Conservation (phyloP, 257 asterid species). For the Solanum appendiculatum region DNA sequence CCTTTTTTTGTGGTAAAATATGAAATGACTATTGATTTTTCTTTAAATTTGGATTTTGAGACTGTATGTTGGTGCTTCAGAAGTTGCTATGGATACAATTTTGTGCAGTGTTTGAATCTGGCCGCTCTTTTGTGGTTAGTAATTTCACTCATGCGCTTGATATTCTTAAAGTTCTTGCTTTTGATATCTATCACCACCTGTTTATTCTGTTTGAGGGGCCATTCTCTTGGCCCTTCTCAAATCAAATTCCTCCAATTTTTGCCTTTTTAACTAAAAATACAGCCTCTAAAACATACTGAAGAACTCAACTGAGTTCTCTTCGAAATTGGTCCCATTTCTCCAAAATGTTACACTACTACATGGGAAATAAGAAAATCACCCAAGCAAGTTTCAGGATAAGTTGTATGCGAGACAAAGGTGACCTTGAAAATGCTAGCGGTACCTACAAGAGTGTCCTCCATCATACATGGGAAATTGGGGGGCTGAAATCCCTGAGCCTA, state of each 20-base stretch:
- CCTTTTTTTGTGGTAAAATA: too few relatives aligned
- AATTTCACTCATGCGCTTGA: too few relatives aligned
- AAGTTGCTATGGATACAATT: too few relatives aligned
- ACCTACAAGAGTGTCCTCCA: constrained; percentile 59
- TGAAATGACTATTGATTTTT: too few relatives aligned
- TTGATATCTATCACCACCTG: too few relatives aligned
- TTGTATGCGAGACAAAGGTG: constrained; percentile 75
- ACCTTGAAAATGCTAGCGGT: constrained; percentile 55
- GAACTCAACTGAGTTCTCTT: neutral
- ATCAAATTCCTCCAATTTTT: neutral
- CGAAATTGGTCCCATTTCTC: neutral
- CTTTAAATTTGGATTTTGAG: too few relatives aligned
- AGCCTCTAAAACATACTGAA: neutral
- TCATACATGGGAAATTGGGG: constrained; percentile 79
- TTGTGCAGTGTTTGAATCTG: too few relatives aligned
- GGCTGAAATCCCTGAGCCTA: constrained; percentile 77
- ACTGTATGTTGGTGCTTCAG: too few relatives aligned
- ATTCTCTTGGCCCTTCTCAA: too few relatives aligned
- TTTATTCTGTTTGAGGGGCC: too few relatives aligned
- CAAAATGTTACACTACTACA: neutral
- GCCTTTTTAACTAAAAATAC: neutral
- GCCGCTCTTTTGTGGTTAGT: too few relatives aligned
- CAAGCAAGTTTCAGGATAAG: constrained; percentile 30
- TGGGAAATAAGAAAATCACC: neutral
- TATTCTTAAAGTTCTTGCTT: too few relatives aligned